phyloP scores from a whole-genome alignment of 2,329 filamentous ascomycete genomes.

The Tolypocladium guangdongense region DNA sequence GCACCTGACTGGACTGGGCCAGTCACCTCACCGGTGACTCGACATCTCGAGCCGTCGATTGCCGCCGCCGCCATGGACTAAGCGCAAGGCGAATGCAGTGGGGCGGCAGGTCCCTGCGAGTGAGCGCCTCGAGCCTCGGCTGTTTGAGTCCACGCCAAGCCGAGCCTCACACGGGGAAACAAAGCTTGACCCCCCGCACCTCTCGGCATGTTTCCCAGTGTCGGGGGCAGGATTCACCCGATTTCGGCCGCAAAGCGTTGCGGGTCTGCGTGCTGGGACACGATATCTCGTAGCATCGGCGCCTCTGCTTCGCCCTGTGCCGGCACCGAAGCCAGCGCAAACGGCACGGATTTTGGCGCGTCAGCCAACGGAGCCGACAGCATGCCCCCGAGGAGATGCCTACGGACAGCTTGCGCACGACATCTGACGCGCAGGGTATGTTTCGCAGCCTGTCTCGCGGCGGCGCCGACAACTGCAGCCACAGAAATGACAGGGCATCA shows the following conservation, averaged over 20 bases:
- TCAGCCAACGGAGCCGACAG: not conserved
- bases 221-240: not conserved
- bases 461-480: not conserved
- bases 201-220: not conserved
- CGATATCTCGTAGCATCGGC: not conserved
- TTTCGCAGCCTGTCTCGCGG: not conserved
- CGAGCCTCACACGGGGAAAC: not conserved
- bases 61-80: not conserved
- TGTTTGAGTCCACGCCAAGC: not conserved
- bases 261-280: not conserved
- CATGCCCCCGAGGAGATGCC: not conserved
- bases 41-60: not conserved
- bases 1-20: not conserved
- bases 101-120: not conserved
- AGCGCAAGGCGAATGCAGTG: not conserved
- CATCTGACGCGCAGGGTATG: not conserved
- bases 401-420: not conserved
- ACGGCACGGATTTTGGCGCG: not conserved
- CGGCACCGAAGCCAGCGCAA: slow-evolving; percentile 1
- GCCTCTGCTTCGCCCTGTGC: slow-evolving; percentile 6
- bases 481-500: not conserved
- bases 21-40: no score
- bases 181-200: not conserved
- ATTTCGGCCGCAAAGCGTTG: not conserved
- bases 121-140: not conserved